Base-by-base conservation (phyloP, 192 early-diverging fungal genomes). In the Backusella tarrabulga region DNA sequence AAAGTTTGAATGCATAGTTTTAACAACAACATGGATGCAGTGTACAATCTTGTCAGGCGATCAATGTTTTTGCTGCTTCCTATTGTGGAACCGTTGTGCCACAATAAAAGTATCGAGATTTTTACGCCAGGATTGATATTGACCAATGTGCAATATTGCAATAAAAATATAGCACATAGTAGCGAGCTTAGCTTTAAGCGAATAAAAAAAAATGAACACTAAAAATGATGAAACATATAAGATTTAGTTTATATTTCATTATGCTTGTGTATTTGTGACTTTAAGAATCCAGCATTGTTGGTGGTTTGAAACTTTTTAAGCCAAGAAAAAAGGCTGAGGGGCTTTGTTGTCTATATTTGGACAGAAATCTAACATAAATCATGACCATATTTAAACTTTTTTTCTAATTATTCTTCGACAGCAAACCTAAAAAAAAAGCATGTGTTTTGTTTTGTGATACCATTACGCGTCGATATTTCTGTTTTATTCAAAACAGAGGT, bases 291-390 rank as follows among this genome's bases (percentile, higher is more conserved):
- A 56, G 21, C 52, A 56, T 7, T 19, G 56, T 26, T 60, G 23
- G 19, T 8, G 54, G n/a, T 56, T 63, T 63, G 56, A 63, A 63
- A 63, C 56, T 26, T 63, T 63, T 29, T 26, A 63, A 63, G 56
- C 56, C 56, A 63, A 63, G 56, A 63, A 63, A 63, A 63, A 63
- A 63, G 56, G 56, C 56, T 63, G 56, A 26, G 56, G 56, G 56
- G 56, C 23, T 29, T 63, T 63, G 21, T 14, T 63, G 4, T 63
- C 56, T 29, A 63, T 26, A 29, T 63, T 63, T 63, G 56, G 9
- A 63, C 56, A 23, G 4, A 26, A 63, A 8, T 63, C 1, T 29
- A 63, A 8, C 56, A 26, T 29, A 26, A 54, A 29, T 6, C 56
- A 63, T 60, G 11, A 54, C 52, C 52, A 21, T 7, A 21, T 63